These are phyloP conservation scores for Chloridella minuta DNA, from an alignment of 352 stramenopile species.

Conservation along the genomic window DNA sequence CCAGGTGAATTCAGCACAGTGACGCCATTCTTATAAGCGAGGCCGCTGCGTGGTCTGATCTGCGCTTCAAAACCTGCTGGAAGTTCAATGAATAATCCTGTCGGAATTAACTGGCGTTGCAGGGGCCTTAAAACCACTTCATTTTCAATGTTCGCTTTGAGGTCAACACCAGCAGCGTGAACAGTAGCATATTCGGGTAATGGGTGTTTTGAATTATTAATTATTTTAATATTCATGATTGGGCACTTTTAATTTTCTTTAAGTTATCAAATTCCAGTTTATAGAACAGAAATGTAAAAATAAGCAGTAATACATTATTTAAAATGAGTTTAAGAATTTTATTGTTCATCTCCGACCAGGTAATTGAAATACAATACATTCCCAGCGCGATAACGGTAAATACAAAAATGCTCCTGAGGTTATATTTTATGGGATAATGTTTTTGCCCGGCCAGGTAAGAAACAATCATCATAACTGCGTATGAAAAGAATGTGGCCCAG, in stretches of 20 bases:
- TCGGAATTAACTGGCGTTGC: neutral
- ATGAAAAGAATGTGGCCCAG: neutral
- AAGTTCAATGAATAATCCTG: neutral
- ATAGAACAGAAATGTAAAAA: neutral
- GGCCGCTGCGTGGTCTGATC: neutral
- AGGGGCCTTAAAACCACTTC: neutral
- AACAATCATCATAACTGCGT: neutral
- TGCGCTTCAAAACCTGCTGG: neutral
- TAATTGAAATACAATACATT: neutral
- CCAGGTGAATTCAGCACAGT: neutral
- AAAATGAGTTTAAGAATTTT: neutral
- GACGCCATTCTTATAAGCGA: neutral
- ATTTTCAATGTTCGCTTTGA: neutral
- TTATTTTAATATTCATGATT: neutral
- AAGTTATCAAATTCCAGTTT: neutral
- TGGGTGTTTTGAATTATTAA: neutral
- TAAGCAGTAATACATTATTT: neutral
- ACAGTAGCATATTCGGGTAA: neutral
- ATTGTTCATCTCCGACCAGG: neutral
- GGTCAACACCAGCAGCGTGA: neutral
- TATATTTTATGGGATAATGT: neutral
- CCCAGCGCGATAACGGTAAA: neutral
- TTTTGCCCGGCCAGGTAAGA: neutral
- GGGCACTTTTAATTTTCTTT: neutral
- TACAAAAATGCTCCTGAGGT: neutral